phyloP scores from a whole-genome alignment of 2,329 filamentous ascomycete genomes.

The Aspergillus viridinutans region DNA sequence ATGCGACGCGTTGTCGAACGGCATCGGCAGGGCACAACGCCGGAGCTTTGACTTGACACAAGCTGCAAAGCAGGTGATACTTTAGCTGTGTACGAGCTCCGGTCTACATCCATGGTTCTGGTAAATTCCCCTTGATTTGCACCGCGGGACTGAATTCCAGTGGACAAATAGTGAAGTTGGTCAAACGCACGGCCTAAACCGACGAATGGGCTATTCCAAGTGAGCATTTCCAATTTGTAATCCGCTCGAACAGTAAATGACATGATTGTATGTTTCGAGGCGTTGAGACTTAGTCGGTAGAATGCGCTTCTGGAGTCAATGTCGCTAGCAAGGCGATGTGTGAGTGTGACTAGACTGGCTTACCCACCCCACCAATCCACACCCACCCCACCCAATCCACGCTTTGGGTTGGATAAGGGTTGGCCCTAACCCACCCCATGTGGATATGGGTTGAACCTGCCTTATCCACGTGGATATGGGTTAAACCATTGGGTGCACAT shows the following conservation, averaged over 20 bases:
- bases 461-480: no score
- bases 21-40: not conserved
- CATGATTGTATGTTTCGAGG: slow-evolving; percentile 24
- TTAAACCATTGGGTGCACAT: no score
- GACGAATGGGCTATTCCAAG: slow-evolving; percentile 20
- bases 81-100: not conserved
- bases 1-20: not conserved
- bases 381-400: no score
- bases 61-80: not conserved
- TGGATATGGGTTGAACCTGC: no score
- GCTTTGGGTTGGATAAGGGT: no score
- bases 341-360: no score
- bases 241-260: slow-evolving; percentile 6
- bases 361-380: no score
- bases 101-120: slow-evolving; percentile 22
- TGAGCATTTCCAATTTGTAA: not conserved
- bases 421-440: no score
- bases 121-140: slow-evolving; percentile 51
- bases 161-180: slow-evolving; percentile 55
- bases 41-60: not conserved
- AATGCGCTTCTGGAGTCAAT: slow-evolving; percentile 28
- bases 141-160: slow-evolving; percentile 55
- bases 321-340: slow-evolving; percentile 27
- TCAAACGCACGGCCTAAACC: slow-evolving; percentile 52
- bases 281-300: slow-evolving; percentile 24